Conservation (phyloP, 257 asterid genomes). For the Buddleja alternifolia region DNA sequence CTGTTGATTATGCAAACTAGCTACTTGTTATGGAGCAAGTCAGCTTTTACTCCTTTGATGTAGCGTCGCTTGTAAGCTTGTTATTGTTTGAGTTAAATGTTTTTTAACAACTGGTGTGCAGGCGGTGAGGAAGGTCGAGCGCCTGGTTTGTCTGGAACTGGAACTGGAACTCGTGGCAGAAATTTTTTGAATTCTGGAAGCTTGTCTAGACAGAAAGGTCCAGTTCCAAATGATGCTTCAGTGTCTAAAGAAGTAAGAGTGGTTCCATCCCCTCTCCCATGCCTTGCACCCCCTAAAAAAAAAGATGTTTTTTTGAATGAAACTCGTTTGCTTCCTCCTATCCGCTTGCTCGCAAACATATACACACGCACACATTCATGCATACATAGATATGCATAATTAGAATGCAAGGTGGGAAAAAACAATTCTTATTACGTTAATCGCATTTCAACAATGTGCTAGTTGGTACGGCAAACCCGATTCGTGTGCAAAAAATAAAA, state of each 20-base stretch:
- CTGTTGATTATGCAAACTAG: not conserved
- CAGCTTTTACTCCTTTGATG: not conserved
- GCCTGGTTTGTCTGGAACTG: constrained; percentile 50
- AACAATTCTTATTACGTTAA: too few relatives aligned
- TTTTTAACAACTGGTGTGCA: constrained; percentile 34
- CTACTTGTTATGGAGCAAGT: not conserved
- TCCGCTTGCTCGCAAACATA: too few relatives aligned
- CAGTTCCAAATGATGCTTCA: constrained; percentile 50
- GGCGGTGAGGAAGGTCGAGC: constrained; percentile 77
- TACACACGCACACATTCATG: too few relatives aligned
- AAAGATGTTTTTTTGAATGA: not conserved
- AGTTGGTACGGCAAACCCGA: too few relatives aligned
- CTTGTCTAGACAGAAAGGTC: constrained; percentile 61
- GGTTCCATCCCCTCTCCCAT: not conserved
- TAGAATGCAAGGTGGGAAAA: too few relatives aligned
- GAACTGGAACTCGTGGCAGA: constrained; percentile 54
- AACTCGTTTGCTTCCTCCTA: not conserved
- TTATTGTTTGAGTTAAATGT: constrained; percentile 11
- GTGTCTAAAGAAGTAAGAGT: constrained; percentile 60
- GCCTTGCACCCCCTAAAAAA: not conserved
- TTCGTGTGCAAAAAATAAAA: too few relatives aligned
- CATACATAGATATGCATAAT: too few relatives aligned
- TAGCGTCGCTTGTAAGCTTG: constrained; percentile 1
- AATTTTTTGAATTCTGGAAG: constrained; percentile 60
- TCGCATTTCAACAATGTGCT: too few relatives aligned